Percentiles rank a stretch among this genome's conserved stretches.
These are phyloP conservation scores for Tricholoma bakamatsutake DNA, from an alignment of 768 basidiomycete species.

Conservation along the genomic window DNA sequence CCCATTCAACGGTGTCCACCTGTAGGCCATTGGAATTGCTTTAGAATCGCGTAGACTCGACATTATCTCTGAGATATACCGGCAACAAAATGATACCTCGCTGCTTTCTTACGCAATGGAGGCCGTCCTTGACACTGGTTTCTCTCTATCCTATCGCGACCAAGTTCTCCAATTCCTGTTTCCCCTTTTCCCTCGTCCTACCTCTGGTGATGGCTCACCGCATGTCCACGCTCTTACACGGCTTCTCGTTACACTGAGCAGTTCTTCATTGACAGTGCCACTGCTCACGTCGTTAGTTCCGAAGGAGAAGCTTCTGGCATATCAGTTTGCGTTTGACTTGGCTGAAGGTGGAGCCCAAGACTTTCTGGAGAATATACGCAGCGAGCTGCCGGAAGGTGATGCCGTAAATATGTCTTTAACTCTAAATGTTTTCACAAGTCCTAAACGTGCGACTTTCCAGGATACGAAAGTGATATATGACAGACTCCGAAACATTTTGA, in stretches of 20 bases:
- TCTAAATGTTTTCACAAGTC: background rate
- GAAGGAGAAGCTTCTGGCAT: slow-evolving; percentile 72
- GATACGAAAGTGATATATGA: slow-evolving; percentile 59
- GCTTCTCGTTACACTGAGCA: slow-evolving; percentile 83
- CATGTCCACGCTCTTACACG: slow-evolving; percentile 82
- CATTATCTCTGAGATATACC: slow-evolving; percentile 73
- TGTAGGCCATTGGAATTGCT: slow-evolving; percentile 89
- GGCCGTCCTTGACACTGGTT: slow-evolving; percentile 84
- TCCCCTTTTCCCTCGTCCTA: slow-evolving; percentile 79
- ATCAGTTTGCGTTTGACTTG: slow-evolving; percentile 94
- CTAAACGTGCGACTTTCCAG: slow-evolving; percentile 27
- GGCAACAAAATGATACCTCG: slow-evolving; percentile 65
- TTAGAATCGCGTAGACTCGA: slow-evolving; percentile 88
- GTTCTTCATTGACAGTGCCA: slow-evolving; percentile 69
- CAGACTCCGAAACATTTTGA: slow-evolving; percentile 76
- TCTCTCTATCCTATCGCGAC: slow-evolving; percentile 80
- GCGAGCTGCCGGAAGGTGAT: slow-evolving; percentile 61
- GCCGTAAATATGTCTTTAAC: slow-evolving; percentile 36
- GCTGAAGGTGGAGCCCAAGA: slow-evolving; percentile 93
- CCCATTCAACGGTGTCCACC: background rate
- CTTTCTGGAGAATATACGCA: slow-evolving; percentile 75
- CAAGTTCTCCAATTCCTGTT: slow-evolving; percentile 75
- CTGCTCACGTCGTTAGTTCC: slow-evolving; percentile 68
- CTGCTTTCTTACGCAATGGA: slow-evolving; percentile 91
- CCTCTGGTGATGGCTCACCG: slow-evolving; percentile 63